Evolutionary conservation across 768 basidiomycete species (phyloP).

Genomic region (Phylloporus sp.): DNA sequence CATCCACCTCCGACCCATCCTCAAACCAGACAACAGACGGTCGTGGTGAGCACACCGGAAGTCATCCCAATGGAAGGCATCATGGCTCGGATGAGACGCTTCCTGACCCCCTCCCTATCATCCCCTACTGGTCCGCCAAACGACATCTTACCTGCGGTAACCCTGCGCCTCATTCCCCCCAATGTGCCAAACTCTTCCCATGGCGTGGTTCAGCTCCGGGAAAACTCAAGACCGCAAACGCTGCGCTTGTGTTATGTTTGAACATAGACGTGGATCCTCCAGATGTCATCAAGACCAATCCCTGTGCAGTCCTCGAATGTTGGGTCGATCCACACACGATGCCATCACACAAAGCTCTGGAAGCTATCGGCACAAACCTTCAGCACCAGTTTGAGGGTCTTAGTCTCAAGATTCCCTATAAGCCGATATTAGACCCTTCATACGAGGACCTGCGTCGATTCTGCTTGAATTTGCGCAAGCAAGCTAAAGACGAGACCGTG

Average conservation of each 20-base stretch:
- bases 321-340: constrained; percentile 97
- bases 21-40: constrained; percentile 36
- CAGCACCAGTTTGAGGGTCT: constrained; percentile 95
- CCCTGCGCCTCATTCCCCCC: constrained; percentile 65
- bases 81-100: constrained; percentile 46
- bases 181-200: constrained; percentile 60
- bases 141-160: constrained; percentile 90
- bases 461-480: constrained; percentile 76
- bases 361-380: constrained; percentile 88
- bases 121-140: constrained; percentile 85
- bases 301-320: constrained; percentile 91
- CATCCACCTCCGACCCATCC: constrained; percentile 48
- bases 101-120: constrained; percentile 50
- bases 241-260: constrained; percentile 84
- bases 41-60: constrained; percentile 27
- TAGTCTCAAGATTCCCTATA: constrained; percentile 91
- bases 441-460: constrained; percentile 90
- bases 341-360: constrained; percentile 89
- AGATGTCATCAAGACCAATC: constrained; percentile 94
- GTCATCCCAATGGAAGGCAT: constrained; percentile 31
- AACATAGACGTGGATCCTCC: constrained; percentile 98
- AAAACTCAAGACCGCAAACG: constrained; percentile 89
- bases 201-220: constrained; percentile 82
- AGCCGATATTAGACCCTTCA: constrained; percentile 91
- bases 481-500: constrained; percentile 90